Evolutionary conservation across 139 green algal genomes (phyloP).

Genomic region (Micractinium sp.): DNA sequence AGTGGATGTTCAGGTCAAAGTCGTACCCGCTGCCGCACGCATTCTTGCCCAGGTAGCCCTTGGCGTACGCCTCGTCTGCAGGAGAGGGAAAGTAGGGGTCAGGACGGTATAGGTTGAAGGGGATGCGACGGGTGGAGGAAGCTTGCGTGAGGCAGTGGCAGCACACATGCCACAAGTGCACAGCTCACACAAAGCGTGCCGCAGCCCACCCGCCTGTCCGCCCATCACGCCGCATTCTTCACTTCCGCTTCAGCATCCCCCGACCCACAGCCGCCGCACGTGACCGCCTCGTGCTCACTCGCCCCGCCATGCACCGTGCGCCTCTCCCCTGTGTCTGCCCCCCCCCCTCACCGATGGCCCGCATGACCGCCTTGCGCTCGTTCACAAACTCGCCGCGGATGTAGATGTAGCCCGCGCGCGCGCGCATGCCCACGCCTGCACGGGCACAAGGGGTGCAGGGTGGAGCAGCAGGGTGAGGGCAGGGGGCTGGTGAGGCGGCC

Average conservation of each 20-base stretch:
- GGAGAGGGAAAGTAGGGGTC: conserved; percentile 22
- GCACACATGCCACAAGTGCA: no score
- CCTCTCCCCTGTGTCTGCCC: background rate
- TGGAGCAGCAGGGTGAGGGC: no score
- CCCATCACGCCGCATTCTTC: no score
- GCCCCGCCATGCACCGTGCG: background rate
- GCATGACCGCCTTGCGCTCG: conserved; percentile 85
- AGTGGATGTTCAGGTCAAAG: conserved; percentile 96
- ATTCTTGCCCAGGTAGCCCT: conserved; percentile 93
- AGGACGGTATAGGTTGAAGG: background rate
- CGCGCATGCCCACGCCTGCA: conserved; percentile 82
- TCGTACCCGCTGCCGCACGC: conserved; percentile 93
- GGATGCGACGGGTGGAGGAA: no score
- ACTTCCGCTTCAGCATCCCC: no score
- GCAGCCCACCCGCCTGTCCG: no score
- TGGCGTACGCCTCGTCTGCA: conserved; percentile 83
- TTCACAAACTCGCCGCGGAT: conserved; percentile 96
- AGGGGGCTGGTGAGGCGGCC: no score
- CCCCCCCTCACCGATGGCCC: conserved; percentile 61
- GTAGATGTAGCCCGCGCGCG: conserved; percentile 95
- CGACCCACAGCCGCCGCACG: no score
- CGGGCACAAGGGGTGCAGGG: no score
- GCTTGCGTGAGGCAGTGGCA: no score
- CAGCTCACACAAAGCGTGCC: no score
- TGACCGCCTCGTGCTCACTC: background rate